Evolutionary conservation across 1,139 yeast genomes (phyloP), one percentile per base, ranked within the genome.

Genomic region (Meyerozyma smithsonii): DNA sequence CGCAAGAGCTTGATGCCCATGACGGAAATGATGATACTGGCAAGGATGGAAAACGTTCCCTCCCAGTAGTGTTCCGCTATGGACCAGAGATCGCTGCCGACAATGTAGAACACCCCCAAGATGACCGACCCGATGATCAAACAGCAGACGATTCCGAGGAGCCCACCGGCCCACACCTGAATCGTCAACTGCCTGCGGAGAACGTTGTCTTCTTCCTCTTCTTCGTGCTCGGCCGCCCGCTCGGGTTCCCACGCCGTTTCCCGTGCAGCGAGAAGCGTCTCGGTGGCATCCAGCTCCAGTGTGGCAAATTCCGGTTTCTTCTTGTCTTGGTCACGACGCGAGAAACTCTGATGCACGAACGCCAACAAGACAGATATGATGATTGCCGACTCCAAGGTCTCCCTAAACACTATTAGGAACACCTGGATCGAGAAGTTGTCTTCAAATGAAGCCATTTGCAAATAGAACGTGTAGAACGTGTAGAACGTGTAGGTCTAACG

Each of bases 1-100:
- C 75, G 53, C 25, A 70, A 55, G 11, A 70, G 66, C 41, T 69
- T 68, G 16, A 68, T 49, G 1, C 75, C 76, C 76, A 70, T 70
- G 5, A 65, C 58, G 1, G 75, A 67, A 15, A 70, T 70, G 36
- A 70, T 68, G 5, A 68, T 46, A 46, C 73, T 66, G 30, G 76
- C 74, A 17, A 69, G 35, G 4, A 70, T 66, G 2, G 74, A 69
- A 41, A 70, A 70, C 1, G 64, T 55, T 1, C 74, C 74, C 46
- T 69, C 75, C 75, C 75, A 70, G 43, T 69, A 69, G 47, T 70
- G 75, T 46, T 70, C 75, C 3, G 74, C 57, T 1, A 62, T 50
- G 0, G 73, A 44, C 76, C 76, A 70, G 25, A 69, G 52, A 50
- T 70, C 74, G 39, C 46, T 62, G 2, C 73, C 74, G 5, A 69